These are phyloP conservation scores for Reticulascus tulasneorum DNA, from an alignment of 2,329 filamentous ascomycete genomes.

Conservation along the genomic window DNA sequence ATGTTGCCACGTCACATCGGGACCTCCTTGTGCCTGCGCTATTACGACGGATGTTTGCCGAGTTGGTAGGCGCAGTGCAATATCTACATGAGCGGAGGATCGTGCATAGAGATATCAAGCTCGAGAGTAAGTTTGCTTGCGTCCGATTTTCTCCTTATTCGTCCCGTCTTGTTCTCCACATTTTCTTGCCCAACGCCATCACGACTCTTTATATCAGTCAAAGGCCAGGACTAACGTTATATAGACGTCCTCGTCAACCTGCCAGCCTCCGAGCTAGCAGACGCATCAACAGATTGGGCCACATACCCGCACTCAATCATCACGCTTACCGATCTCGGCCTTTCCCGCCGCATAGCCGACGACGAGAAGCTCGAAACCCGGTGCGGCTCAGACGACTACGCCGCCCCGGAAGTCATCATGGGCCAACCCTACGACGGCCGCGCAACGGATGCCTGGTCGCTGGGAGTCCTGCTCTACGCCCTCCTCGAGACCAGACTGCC, in stretches of 20 bases:
- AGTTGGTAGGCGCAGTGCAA: slow-evolving; percentile 77
- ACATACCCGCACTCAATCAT: slow-evolving; percentile 78
- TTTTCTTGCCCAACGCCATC: neutral
- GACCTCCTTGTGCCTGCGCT: slow-evolving; percentile 64
- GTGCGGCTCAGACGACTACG: slow-evolving; percentile 96
- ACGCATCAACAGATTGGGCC: slow-evolving; percentile 61
- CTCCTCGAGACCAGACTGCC: slow-evolving; percentile 89
- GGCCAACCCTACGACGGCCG: slow-evolving; percentile 92
- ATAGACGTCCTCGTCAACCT: slow-evolving; percentile 89
- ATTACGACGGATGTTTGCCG: slow-evolving; percentile 81
- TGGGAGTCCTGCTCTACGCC: slow-evolving; percentile 90
- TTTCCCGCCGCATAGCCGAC: slow-evolving; percentile 79
- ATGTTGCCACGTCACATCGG: slow-evolving; percentile 73
- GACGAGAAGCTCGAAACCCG: slow-evolving; percentile 88
- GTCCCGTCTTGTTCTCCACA: neutral
- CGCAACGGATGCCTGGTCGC: slow-evolving; percentile 88
- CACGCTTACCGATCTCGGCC: slow-evolving; percentile 86
- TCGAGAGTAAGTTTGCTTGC: slow-evolving; percentile 68
- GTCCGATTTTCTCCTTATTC: neutral
- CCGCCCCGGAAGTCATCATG: slow-evolving; percentile 92
- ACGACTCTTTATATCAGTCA: too few species aligned
- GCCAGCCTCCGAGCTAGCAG: slow-evolving; percentile 61
- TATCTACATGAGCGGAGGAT: slow-evolving; percentile 85
- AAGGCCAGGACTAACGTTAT: slow-evolving; percentile 5
- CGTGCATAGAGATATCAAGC: slow-evolving; percentile 95